These are phyloP conservation scores for Metschnikowia henanensis DNA, from an alignment of 805 yeast species.

Conservation along the genomic window DNA sequence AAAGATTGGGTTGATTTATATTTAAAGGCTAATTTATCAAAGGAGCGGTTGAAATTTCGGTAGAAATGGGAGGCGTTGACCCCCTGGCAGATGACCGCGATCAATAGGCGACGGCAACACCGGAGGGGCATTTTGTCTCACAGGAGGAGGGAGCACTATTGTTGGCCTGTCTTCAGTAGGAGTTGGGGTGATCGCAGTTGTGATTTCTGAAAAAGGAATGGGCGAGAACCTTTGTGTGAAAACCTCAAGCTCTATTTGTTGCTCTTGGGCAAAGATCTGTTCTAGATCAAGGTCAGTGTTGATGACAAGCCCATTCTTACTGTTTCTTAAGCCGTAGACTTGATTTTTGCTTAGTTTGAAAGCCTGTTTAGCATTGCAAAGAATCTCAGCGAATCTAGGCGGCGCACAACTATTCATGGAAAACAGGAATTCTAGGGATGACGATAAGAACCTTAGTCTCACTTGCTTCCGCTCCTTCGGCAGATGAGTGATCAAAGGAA, in stretches of 20 bases:
- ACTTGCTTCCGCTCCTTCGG: slow-evolving; percentile 27
- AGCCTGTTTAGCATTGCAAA: slow-evolving; percentile 73
- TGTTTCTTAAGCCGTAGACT: slow-evolving; percentile 29
- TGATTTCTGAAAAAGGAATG: slow-evolving; percentile 37
- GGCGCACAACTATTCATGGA: slow-evolving; percentile 68
- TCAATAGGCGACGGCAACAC: slow-evolving; percentile 12
- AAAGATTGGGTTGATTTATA: too few relatives aligned
- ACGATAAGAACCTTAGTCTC: slow-evolving; percentile 50
- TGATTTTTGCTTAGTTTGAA: slow-evolving; percentile 44
- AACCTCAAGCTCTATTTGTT: slow-evolving; percentile 37
- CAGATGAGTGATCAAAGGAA: background rate
- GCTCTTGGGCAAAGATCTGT: slow-evolving; percentile 32
- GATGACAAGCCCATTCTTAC: slow-evolving; percentile 25
- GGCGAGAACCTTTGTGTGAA: slow-evolving; percentile 34
- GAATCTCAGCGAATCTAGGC: slow-evolving; percentile 76
- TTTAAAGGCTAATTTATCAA: background rate
- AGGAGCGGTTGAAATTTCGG: slow-evolving; percentile 20
- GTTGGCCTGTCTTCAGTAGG: slow-evolving; percentile 21
- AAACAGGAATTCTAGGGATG: slow-evolving; percentile 62
- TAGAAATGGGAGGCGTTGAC: slow-evolving; percentile 7
- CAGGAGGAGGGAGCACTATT: slow-evolving; percentile 37
- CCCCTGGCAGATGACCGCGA: slow-evolving; percentile 6
- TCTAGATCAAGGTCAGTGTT: slow-evolving; percentile 39
- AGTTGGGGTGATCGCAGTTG: slow-evolving; percentile 31
- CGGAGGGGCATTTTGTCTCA: slow-evolving; percentile 19